These are phyloP conservation scores for Vitis rupestris DNA, from an alignment of 164 flowering plant genomes.

Conservation along the genomic window DNA sequence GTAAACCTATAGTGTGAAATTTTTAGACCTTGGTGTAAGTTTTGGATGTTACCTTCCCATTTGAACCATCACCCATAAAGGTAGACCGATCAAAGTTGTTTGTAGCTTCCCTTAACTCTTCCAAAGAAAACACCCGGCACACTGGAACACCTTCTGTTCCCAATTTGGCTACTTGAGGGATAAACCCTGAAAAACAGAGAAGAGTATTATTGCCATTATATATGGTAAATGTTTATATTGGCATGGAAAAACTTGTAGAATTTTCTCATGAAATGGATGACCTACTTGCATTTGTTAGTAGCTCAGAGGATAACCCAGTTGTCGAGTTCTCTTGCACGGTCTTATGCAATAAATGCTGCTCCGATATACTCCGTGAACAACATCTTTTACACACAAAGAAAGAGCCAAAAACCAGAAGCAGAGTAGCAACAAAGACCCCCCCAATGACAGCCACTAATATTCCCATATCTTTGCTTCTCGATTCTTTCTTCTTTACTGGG, in stretches of 20 bases:
- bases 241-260: not conserved
- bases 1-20: not conserved
- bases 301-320: constrained; percentile 56
- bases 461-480: constrained; percentile 22
- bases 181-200: constrained; percentile 42
- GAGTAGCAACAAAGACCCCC: constrained; percentile 30
- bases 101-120: constrained; percentile 71
- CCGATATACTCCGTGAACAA: constrained; percentile 31
- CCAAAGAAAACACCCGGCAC: constrained; percentile 56
- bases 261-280: not conserved
- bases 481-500: constrained; percentile 11
- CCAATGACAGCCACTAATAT: constrained; percentile 42
- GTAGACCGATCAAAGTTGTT: constrained; percentile 58
- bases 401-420: constrained; percentile 34
- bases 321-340: constrained; percentile 39
- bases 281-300: constrained; percentile 76
- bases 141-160: constrained; percentile 48
- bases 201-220: not conserved
- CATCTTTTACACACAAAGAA: constrained; percentile 40
- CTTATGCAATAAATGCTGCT: constrained; percentile 54
- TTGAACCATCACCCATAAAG: constrained; percentile 61
- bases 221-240: too few relatives aligned
- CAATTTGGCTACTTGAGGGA: constrained; percentile 62
- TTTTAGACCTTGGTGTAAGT: not conserved
- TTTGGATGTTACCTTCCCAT: constrained; percentile 55